phyloP scores from a whole-genome alignment of 768 basidiomycete species.

The Tylopilus felleus region DNA sequence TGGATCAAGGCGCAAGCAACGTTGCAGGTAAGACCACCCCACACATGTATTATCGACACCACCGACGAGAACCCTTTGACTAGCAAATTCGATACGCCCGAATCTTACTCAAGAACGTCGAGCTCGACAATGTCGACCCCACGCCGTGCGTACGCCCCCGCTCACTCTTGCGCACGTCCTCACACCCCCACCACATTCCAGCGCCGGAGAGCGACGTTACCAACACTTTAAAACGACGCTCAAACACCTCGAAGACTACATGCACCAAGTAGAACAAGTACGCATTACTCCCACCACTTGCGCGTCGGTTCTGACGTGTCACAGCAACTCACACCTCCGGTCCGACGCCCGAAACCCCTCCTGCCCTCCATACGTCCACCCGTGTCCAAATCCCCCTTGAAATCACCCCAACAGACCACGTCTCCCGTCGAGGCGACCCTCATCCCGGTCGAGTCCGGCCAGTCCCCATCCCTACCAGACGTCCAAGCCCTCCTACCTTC shows the following conservation, averaged over 20 bases:
- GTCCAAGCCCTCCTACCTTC: slow-evolving; percentile 37
- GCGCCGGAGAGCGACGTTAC: slow-evolving; percentile 42
- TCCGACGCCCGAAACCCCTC: slow-evolving; percentile 43
- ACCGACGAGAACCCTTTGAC: slow-evolving; percentile 2
- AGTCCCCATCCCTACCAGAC: slow-evolving; percentile 13
- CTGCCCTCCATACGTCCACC: slow-evolving; percentile 55
- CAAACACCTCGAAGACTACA: slow-evolving; percentile 51
- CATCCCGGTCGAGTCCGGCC: slow-evolving; percentile 22
- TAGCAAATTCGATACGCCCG: slow-evolving; percentile 54
- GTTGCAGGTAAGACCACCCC: slow-evolving; percentile 46
- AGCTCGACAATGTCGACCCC: slow-evolving; percentile 44
- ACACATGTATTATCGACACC: neutral
- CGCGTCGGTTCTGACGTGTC: neutral
- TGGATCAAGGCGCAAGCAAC: slow-evolving; percentile 57
- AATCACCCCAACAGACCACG: neutral
- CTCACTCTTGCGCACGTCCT: neutral
- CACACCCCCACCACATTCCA: slow-evolving; percentile 21
- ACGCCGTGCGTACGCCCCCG: slow-evolving; percentile 37
- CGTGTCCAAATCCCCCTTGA: slow-evolving; percentile 4
- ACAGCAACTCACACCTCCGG: slow-evolving; percentile 43
- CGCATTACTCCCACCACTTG: neutral
- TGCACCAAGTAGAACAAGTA: slow-evolving; percentile 55
- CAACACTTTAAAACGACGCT: slow-evolving; percentile 48
- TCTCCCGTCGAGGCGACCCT: slow-evolving; percentile 20
- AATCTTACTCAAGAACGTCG: slow-evolving; percentile 55